Percentiles rank a stretch among this genome's conserved stretches.
Conservation (phyloP, 352 stramenopile species). For the Globisporangium lucens region DNA sequence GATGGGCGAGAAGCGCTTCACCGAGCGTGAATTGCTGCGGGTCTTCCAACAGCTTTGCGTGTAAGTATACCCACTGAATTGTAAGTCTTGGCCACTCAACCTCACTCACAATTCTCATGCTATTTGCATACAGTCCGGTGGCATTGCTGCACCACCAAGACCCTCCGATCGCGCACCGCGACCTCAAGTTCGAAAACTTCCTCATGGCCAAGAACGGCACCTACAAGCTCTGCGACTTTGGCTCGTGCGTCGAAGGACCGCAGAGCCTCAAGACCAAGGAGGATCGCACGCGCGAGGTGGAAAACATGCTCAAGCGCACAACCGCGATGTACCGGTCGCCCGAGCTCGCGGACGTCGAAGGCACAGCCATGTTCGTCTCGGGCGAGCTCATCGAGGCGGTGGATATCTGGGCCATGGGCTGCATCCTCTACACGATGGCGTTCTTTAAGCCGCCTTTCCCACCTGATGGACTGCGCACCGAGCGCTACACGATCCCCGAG, state of each 20-base stretch:
- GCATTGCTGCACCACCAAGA: constrained; percentile 64
- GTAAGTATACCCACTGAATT: constrained; percentile 27
- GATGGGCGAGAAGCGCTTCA: constrained; percentile 74
- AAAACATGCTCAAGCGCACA: constrained; percentile 95
- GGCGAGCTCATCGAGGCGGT: constrained; percentile 90
- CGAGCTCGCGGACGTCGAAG: constrained; percentile 95
- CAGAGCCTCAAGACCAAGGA: constrained; percentile 80
- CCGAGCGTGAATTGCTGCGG: constrained; percentile 56
- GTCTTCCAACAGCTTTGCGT: constrained; percentile 75
- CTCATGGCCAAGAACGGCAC: constrained; percentile 83
- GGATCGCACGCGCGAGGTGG: constrained; percentile 85
- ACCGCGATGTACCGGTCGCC: constrained; percentile 97
- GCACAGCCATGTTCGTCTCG: constrained; percentile 89
- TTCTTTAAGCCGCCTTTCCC: constrained; percentile 96
- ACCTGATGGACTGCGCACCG: constrained; percentile 92
- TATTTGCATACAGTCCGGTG: constrained; percentile 38
- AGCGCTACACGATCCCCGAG: constrained; percentile 92
- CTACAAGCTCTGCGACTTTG: constrained; percentile 97
- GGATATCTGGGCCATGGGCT: constrained; percentile 95
- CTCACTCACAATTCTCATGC: background rate
- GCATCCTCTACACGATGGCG: constrained; percentile 94
- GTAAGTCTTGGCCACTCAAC: background rate
- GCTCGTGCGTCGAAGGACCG: constrained; percentile 83
- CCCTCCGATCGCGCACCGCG: constrained; percentile 93
- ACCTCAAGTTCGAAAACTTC: constrained; percentile 98